phyloP scores from a whole-genome alignment of 2,329 filamentous ascomycete genomes.

The Aspergillus sp. region DNA sequence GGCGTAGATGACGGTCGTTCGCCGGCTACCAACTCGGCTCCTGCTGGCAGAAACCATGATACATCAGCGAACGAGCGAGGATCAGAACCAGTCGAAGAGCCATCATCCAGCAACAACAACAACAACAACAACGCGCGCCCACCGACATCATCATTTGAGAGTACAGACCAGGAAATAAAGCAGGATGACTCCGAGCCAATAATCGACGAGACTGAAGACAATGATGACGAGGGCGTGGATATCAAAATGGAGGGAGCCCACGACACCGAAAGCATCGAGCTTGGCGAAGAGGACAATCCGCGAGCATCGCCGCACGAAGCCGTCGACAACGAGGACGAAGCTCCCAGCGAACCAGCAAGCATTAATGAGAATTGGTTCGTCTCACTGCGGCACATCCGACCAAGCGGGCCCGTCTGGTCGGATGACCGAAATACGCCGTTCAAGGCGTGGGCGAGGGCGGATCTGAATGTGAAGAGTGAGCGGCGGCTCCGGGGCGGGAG shows the following conservation, averaged over 20 bases:
- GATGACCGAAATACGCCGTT: conserved; percentile 29
- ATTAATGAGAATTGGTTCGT: conserved; percentile 22
- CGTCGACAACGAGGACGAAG: conserved; percentile 4
- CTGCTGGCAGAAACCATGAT: neutral
- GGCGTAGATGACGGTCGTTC: conserved; percentile 8
- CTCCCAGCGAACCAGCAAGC: conserved; percentile 6
- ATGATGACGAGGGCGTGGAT: conserved; percentile 2
- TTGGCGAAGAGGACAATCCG: conserved; percentile 20
- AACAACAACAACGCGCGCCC: neutral
- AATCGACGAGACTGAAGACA: conserved; percentile 1
- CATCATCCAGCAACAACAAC: neutral
- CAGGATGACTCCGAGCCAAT: neutral
- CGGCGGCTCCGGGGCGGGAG: conserved; percentile 18
- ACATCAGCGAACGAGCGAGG: neutral
- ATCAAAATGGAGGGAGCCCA: conserved; percentile 14
- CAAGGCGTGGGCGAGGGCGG: conserved; percentile 27
- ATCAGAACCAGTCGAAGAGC: neutral
- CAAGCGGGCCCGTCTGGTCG: conserved; percentile 19
- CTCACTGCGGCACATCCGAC: conserved; percentile 17
- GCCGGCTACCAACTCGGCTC: conserved; percentile 4
- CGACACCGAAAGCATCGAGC: conserved; percentile 29
- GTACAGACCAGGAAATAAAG: conserved; percentile 1
- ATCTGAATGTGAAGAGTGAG: conserved; percentile 23
- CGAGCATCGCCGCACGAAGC: conserved; percentile 1
- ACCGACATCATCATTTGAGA: neutral